A percentile compares a stretch with the other conserved stretches of the same genome.
Conservation (phyloP, 257 asterid species). For the Gentiana straminea region DNA sequence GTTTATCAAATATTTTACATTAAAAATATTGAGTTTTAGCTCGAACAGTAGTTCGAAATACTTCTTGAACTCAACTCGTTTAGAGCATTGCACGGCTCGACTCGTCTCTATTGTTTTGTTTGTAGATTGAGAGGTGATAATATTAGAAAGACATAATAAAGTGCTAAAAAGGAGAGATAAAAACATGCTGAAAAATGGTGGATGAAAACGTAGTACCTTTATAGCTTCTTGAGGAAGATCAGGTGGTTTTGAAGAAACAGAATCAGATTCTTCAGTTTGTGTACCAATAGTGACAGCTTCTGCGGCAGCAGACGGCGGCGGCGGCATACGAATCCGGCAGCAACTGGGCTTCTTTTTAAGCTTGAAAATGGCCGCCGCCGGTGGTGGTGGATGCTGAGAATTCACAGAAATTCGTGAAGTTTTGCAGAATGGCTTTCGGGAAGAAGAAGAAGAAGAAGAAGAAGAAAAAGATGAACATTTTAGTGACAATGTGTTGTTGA, state of each 20-base stretch:
- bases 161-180: not conserved
- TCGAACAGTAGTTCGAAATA: too few relatives aligned
- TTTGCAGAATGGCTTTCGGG: slow-evolving; percentile 26
- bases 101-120: too few relatives aligned
- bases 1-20: too few relatives aligned
- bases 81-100: too few relatives aligned
- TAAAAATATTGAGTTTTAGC: too few relatives aligned
- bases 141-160: too few relatives aligned
- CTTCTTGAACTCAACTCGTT: too few relatives aligned
- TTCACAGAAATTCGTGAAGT: slow-evolving; percentile 13
- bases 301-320: slow-evolving; percentile 31
- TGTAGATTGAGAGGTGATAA: too few relatives aligned
- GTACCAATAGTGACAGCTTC: slow-evolving; percentile 27
- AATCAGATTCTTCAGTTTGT: slow-evolving; percentile 12
- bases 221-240: slow-evolving; percentile 13
- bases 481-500: slow-evolving; percentile 13
- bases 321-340: slow-evolving; percentile 17
- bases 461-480: slow-evolving; percentile 25
- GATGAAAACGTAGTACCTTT: not conserved
- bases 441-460: slow-evolving; percentile 28
- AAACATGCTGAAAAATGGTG: too few relatives aligned
- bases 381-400: slow-evolving; percentile 12
- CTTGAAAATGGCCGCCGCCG: slow-evolving; percentile 1
- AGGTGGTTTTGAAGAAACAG: slow-evolving; percentile 20
- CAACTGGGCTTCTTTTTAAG: slow-evolving; percentile 19